Conservation (phyloP, 2,329 filamentous ascomycete genomes). For the Neocatenulostroma microsporum region DNA sequence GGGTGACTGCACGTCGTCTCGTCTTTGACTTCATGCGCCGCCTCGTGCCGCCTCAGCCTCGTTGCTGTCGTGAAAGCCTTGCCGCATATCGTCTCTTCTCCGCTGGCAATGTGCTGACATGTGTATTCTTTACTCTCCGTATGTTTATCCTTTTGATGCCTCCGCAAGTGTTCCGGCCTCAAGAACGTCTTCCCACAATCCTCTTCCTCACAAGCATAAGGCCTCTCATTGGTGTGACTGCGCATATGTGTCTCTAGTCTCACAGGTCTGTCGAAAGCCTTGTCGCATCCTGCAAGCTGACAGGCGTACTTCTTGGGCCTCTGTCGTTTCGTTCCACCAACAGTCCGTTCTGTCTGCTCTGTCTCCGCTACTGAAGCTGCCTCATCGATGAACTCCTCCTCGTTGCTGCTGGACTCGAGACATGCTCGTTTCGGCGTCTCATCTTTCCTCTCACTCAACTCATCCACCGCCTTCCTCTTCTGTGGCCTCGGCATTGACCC, state of each 20-base stretch:
- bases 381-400: constrained; percentile 3
- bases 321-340: constrained; percentile 10
- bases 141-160: constrained; percentile 78
- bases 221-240: constrained; percentile 77
- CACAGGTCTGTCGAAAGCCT: constrained; percentile 81
- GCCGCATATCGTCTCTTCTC: constrained; percentile 51
- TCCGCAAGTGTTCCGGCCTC: constrained; percentile 75
- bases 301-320: constrained; percentile 70
- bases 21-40: constrained; percentile 71
- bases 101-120: constrained; percentile 49
- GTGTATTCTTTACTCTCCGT: constrained; percentile 60
- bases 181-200: constrained; percentile 78
- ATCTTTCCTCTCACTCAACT: background rate
- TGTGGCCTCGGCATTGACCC: background rate
- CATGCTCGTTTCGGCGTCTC: constrained; percentile 1
- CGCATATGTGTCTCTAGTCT: constrained; percentile 71
- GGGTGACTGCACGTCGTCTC: constrained; percentile 34
- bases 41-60: constrained; percentile 65
- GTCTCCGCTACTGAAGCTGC: constrained; percentile 16
- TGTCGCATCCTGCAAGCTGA: constrained; percentile 63
- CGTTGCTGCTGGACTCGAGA: background rate
- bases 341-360: constrained; percentile 20
- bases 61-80: constrained; percentile 78
- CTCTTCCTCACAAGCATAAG: constrained; percentile 62
- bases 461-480: constrained; percentile 3